Conservation (phyloP, 441 rosid species). For the Codiaeum variegatum region DNA sequence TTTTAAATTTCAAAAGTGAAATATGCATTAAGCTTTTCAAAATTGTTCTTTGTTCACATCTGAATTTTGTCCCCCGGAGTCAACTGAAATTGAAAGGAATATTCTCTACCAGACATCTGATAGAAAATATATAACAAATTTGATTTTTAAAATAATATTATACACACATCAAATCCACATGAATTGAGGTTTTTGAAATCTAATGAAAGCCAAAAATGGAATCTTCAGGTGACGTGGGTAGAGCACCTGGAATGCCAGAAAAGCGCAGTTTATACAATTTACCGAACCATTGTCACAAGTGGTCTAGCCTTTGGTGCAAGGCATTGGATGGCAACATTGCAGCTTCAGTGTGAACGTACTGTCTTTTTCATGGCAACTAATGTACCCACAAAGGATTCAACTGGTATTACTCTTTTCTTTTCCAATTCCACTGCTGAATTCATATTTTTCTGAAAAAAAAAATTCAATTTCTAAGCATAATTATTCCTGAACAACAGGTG, state of each 20-base stretch:
- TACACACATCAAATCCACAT: too few relatives aligned
- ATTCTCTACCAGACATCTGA: too few relatives aligned
- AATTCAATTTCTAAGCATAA: not conserved
- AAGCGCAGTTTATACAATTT: conserved; percentile 61
- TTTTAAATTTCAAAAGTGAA: too few relatives aligned
- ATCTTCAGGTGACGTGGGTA: conserved; percentile 77
- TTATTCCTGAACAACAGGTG: conserved; percentile 40
- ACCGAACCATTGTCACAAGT: conserved; percentile 65
- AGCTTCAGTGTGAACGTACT: conserved; percentile 84
- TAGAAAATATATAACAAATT: too few relatives aligned
- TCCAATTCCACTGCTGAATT: not conserved
- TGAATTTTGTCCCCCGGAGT: not conserved
- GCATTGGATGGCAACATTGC: conserved; percentile 85
- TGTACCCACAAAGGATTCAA: conserved; percentile 95
- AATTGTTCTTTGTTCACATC: not conserved
- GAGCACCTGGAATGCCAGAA: conserved; percentile 87
- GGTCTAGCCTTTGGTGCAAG: conserved; percentile 93
- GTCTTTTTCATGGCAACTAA: conserved; percentile 98
- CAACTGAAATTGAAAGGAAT: too few relatives aligned
- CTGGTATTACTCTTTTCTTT: conserved; percentile 43
- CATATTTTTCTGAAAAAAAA: not conserved
- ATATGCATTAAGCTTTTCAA: too few relatives aligned
- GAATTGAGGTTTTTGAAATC: not conserved
- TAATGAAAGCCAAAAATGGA: not conserved
- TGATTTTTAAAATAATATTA: too few relatives aligned